Percentiles rank a stretch among this genome's conserved stretches.
Evolutionary conservation across 1,284 basidiomycete genomes (phyloP).

Genomic region (Cystobasidiaceae sp.): DNA sequence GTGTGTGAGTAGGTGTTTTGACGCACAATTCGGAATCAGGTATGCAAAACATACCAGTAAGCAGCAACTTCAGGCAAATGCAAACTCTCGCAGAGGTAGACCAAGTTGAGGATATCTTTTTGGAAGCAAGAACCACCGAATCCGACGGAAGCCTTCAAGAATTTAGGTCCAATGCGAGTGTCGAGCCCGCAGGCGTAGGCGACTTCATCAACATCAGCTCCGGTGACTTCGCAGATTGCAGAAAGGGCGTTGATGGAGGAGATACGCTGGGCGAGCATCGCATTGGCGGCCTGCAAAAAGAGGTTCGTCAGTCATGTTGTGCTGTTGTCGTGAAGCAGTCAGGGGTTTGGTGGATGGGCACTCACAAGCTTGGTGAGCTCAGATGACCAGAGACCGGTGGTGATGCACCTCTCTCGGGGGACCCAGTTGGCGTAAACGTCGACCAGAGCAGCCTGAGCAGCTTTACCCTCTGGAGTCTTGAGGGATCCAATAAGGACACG

Average conservation of each 20-base stretch:
- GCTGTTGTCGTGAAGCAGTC: neutral
- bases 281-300: constrained; percentile 72
- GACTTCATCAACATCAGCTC: constrained; percentile 97
- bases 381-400: constrained; percentile 96
- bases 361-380: constrained; percentile 84
- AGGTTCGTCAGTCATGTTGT: neutral
- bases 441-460: constrained; percentile 69
- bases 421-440: constrained; percentile 95
- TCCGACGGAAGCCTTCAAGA: constrained; percentile 91
- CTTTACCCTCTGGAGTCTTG: constrained; percentile 74
- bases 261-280: constrained; percentile 92
- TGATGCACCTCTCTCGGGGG: constrained; percentile 73
- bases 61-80: constrained; percentile 95
- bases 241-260: constrained; percentile 97
- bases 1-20: neutral
- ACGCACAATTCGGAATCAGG: neutral
- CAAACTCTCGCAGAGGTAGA: constrained; percentile 89
- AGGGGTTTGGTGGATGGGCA: neutral
- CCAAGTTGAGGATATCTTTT: constrained; percentile 97
- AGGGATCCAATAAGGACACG: constrained; percentile 96
- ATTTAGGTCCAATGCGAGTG: constrained; percentile 86
- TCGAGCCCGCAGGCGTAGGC: constrained; percentile 91
- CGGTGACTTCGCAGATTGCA: constrained; percentile 99
- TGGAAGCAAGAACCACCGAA: constrained; percentile 99
- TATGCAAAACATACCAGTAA: constrained; percentile 66